Evolutionary conservation across 2,329 filamentous ascomycete genomes (phyloP).

Genomic region (Huntiella abstrusa): DNA sequence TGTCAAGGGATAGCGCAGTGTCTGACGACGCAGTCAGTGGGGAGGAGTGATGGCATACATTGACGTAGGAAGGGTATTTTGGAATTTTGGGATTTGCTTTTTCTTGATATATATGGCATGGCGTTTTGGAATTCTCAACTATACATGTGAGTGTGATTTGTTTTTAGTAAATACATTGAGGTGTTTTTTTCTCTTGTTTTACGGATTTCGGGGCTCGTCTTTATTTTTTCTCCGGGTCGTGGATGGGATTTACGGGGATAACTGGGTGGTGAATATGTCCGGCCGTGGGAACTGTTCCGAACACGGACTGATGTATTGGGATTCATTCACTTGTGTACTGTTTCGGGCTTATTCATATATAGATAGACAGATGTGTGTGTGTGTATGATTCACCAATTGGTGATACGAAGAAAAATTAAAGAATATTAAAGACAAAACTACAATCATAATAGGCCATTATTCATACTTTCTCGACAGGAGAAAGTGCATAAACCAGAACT

Average conservation of each 20-base stretch:
- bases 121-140: neutral
- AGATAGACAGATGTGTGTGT: too few species aligned
- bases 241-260: too few species aligned
- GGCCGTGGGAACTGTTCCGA: too few species aligned
- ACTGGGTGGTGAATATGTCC: too few species aligned
- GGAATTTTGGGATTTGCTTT: neutral
- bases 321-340: too few species aligned
- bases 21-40: conserved; percentile 22
- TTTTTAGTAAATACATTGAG: neutral
- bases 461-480: too few species aligned
- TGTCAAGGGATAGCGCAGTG: conserved; percentile 1
- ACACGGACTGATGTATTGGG: too few species aligned
- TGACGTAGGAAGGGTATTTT: neutral
- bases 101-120: neutral
- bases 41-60: conserved; percentile 15
- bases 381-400: neutral
- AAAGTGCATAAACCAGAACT: too few species aligned
- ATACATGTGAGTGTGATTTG: neutral
- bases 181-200: neutral
- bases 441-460: too few species aligned
- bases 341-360: too few species aligned
- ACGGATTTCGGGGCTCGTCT: neutral
- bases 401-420: neutral
- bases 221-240: neutral
- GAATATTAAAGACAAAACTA: neutral